Evolutionary conservation across 2,329 filamentous ascomycete genomes (phyloP).

Genomic region (Corinectria fuckeliana): DNA sequence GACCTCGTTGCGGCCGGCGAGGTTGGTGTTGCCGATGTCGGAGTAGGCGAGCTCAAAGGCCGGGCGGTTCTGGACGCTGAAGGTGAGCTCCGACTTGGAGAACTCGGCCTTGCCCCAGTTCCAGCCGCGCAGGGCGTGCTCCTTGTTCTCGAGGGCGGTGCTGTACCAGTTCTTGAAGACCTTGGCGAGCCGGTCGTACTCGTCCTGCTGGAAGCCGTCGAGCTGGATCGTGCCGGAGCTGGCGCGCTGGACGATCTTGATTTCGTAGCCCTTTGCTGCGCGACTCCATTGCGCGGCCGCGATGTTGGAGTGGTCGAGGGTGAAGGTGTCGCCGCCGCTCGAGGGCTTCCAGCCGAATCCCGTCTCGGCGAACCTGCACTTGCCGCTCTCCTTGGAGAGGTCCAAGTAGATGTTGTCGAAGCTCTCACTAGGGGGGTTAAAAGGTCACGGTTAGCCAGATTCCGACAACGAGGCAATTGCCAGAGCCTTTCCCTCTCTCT

Average conservation of each 20-base stretch:
- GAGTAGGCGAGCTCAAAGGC: conserved; percentile 97
- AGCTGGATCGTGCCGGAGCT: conserved; percentile 88
- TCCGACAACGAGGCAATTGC: conserved; percentile 9
- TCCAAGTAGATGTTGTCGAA: conserved; percentile 98
- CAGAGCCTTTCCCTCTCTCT: not conserved
- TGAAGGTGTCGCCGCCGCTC: conserved; percentile 89
- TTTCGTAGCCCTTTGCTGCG: conserved; percentile 88
- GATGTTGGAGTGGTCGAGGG: conserved; percentile 86
- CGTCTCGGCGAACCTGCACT: conserved; percentile 92
- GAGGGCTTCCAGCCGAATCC: conserved; percentile 95
- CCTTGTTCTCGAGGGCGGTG: conserved; percentile 87
- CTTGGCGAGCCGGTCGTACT: conserved; percentile 88
- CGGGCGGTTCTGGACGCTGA: conserved; percentile 96
- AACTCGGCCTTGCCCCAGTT: conserved; percentile 99
- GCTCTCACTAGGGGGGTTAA: conserved; percentile 69
- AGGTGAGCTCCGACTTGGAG: conserved; percentile 90
- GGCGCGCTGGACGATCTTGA: conserved; percentile 82
- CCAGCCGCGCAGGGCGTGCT: conserved; percentile 95
- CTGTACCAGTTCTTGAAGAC: conserved; percentile 99
- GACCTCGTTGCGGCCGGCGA: conserved; percentile 97
- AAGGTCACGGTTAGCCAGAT: conserved; percentile 19
- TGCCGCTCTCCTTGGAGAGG: conserved; percentile 88
- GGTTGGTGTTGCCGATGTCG: conserved; percentile 96
- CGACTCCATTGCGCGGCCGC: conserved; percentile 91
- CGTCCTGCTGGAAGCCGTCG: conserved; percentile 94